Conservation (phyloP, 1,284 basidiomycete species). For the Phellopilus nigrolimitatus region DNA sequence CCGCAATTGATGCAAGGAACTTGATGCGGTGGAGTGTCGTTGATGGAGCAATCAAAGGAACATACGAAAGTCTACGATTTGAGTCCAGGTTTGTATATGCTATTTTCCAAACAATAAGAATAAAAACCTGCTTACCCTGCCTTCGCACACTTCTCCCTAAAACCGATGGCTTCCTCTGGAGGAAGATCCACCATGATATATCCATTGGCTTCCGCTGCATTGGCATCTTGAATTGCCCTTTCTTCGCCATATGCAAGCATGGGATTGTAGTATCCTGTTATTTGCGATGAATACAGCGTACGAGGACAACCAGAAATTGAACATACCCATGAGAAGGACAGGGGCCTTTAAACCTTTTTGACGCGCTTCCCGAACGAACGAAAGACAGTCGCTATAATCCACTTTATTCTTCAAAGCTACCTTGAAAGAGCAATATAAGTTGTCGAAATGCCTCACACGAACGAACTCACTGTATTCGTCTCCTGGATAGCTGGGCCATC, state of each 20-base stretch:
- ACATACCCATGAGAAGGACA: conserved; percentile 88
- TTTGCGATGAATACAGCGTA: not conserved
- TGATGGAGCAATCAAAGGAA: conserved; percentile 94
- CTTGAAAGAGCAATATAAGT: conserved; percentile 36
- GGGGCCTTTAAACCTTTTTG: conserved; percentile 79
- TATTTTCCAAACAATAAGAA: conserved; percentile 5
- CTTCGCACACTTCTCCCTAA: conserved; percentile 83
- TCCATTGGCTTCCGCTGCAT: conserved; percentile 88
- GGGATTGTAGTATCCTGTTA: conserved; percentile 92
- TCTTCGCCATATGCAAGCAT: conserved; percentile 94
- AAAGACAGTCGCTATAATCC: conserved; percentile 73
- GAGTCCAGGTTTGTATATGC: conserved; percentile 4
- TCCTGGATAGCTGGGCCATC: conserved; percentile 92
- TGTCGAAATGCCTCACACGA: conserved; percentile 4
- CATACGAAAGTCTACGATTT: conserved; percentile 80
- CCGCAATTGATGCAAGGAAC: conserved; percentile 89
- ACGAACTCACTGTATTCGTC: conserved; percentile 73
- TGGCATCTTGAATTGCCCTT: conserved; percentile 85
- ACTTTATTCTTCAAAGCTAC: conserved; percentile 78
- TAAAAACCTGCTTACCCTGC: conserved; percentile 53
- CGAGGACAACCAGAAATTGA: not conserved
- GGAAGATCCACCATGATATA: conserved; percentile 98
- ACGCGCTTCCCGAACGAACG: conserved; percentile 77
- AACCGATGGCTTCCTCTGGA: conserved; percentile 91
- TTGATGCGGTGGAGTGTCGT: conserved; percentile 85